A percentile compares a stretch with the other conserved stretches of the same genome.
phyloP scores from a whole-genome alignment of 2,329 filamentous ascomycete species.

The Bertia moriformis region DNA sequence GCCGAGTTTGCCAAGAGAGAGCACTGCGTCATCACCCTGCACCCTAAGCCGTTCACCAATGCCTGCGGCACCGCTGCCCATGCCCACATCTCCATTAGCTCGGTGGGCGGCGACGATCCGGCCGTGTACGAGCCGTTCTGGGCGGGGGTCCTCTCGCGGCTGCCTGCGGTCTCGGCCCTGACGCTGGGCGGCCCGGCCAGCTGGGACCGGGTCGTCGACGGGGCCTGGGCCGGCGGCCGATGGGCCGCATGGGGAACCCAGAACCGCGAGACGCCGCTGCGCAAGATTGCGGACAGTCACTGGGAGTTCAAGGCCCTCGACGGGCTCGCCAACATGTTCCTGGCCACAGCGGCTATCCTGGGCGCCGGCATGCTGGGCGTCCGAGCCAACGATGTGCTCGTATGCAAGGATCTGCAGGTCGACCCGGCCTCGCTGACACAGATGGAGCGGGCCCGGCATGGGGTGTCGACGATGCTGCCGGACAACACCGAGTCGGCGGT shows the following conservation, averaged over 20 bases:
- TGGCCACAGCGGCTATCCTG: conserved; percentile 49
- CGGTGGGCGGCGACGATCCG: conserved; percentile 19
- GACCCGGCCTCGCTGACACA: conserved; percentile 36
- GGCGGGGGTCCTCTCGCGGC: conserved; percentile 52
- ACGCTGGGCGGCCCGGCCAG: conserved; percentile 50
- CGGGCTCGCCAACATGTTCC: conserved; percentile 65
- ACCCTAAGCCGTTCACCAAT: conserved; percentile 52
- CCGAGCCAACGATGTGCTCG: conserved; percentile 21
- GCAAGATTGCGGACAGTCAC: conserved; percentile 49
- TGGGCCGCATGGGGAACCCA: conserved; percentile 73
- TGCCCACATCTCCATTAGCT: conserved; percentile 53
- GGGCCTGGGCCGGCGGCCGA: conserved; percentile 64
- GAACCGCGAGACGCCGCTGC: conserved; percentile 63
- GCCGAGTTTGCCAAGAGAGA: conserved; percentile 45
- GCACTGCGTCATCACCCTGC: conserved; percentile 53
- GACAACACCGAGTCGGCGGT: conserved; percentile 37
- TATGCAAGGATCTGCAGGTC: conserved; percentile 33
- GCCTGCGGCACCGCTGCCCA: conserved; percentile 53
- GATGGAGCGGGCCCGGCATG: conserved; percentile 30
- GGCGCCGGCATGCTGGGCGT: conserved; percentile 44
- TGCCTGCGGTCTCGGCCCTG: conserved; percentile 55
- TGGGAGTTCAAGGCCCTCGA: conserved; percentile 74
- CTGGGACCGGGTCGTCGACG: conserved; percentile 54
- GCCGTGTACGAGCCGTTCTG: conserved; percentile 52
- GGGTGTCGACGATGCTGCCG: conserved; percentile 39